phyloP scores from a whole-genome alignment of 352 stramenopile genomes.

The Globisporangium nodosum region DNA sequence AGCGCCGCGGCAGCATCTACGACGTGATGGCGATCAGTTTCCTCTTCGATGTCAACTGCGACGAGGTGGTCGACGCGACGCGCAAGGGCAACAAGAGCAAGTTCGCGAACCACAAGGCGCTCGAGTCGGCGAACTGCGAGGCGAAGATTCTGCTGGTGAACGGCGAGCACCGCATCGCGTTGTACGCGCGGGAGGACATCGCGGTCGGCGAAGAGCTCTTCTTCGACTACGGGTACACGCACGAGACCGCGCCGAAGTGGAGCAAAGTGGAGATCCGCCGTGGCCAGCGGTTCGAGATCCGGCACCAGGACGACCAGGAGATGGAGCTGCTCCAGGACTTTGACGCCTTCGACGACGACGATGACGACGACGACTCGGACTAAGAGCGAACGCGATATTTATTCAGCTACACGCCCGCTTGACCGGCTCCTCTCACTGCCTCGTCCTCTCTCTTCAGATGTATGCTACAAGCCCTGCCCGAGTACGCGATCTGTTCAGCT shows the following conservation, averaged over 20 bases:
- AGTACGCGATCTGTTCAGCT: too few species aligned
- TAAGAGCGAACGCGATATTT: background rate
- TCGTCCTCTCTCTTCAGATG: background rate
- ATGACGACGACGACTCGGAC: conserved; percentile 6
- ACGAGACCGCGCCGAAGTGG: conserved; percentile 57
- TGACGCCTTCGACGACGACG: conserved; percentile 8
- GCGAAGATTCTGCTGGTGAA: conserved; percentile 82
- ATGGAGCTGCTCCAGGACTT: conserved; percentile 8
- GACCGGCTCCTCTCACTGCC: too few species aligned
- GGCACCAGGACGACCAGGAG: background rate
- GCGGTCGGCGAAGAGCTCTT: conserved; percentile 72
- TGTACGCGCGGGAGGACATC: conserved; percentile 89
- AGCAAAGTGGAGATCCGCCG: conserved; percentile 26
- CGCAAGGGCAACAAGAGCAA: conserved; percentile 93
- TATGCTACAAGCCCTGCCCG: background rate
- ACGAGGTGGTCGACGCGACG: conserved; percentile 89
- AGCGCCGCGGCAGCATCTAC: conserved; percentile 82
- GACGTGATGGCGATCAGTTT: conserved; percentile 71
- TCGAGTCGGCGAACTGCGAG: conserved; percentile 66
- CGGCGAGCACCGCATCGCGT: conserved; percentile 87
- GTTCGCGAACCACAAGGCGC: conserved; percentile 85
- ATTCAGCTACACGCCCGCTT: background rate
- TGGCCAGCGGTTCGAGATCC: conserved; percentile 6
- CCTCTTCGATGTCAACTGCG: conserved; percentile 91
- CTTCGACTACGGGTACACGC: conserved; percentile 76